Conservation (phyloP, 768 basidiomycete species). For the Suillus fuscotomentosus region DNA sequence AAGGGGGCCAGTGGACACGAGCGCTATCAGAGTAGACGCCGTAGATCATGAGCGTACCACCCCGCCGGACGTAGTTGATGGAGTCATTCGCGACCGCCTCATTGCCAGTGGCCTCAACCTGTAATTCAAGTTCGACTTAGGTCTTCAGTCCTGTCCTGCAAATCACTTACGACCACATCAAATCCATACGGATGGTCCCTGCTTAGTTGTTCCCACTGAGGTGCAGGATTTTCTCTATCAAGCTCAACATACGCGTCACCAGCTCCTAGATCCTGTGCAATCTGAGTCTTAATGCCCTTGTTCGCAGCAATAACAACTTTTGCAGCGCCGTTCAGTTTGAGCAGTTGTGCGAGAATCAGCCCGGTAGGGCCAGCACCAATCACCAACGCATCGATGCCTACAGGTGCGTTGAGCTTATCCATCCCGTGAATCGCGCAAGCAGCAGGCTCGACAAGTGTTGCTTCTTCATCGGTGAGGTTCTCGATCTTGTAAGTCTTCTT, state of each 20-base stretch:
- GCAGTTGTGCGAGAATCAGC: conserved; percentile 41
- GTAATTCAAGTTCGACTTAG: background rate
- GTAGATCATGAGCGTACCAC: conserved; percentile 49
- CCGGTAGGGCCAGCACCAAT: conserved; percentile 44
- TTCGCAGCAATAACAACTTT: conserved; percentile 32
- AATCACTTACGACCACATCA: conserved; percentile 35
- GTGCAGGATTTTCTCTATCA: conserved; percentile 33
- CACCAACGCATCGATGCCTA: conserved; percentile 40
- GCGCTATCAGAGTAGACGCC: conserved; percentile 58
- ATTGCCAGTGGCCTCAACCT: conserved; percentile 41
- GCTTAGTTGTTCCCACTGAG: conserved; percentile 40
- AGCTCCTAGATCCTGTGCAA: conserved; percentile 37
- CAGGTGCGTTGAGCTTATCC: conserved; percentile 40
- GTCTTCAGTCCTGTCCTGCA: background rate
- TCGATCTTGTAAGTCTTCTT: conserved; percentile 40
- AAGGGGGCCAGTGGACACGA: conserved; percentile 51
- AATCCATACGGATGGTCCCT: conserved; percentile 44
- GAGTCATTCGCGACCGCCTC: conserved; percentile 40
- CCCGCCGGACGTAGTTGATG: conserved; percentile 41
- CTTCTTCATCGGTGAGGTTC: conserved; percentile 41
- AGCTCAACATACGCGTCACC: conserved; percentile 42
- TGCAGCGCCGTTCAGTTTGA: conserved; percentile 27
- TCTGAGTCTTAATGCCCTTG: conserved; percentile 41
- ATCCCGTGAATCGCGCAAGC: conserved; percentile 45
- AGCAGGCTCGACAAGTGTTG: conserved; percentile 41